Base-by-base conservation (phyloP, 208 protist genomes). In the Leishmania tropica region DNA sequence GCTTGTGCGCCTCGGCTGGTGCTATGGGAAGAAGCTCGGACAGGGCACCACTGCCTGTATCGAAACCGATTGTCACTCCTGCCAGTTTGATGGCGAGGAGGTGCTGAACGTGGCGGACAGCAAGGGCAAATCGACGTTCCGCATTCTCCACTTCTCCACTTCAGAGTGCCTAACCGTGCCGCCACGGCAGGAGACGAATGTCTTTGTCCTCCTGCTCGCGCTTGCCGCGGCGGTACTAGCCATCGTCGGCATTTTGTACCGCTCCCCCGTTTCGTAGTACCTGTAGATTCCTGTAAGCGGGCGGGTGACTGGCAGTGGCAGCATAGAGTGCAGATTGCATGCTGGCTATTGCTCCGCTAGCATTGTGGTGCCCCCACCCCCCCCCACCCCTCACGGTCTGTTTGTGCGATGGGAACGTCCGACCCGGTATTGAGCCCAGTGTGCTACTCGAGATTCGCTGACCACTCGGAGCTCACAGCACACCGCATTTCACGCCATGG, bases 71-170 rank as follows among this genome's bases (percentile, higher is more conserved):
- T 75, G 70, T 42, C 54, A 83, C 71, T 68, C 79, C 67, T 85
- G 82, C 79, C 87, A 95, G 80, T 93, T 89, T 48, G 91, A 95
- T 58, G 91, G 91, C 37, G 89, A 95, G 70, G 81, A 85, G 54
- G 64, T 85, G 5, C 76, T 60, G 0, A 35, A 79, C 56, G 60
- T 79, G n/a, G 53, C 31, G 10, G 77, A 56, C 2, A 58, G 62
- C 1, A 40, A 10, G 8, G 81, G 81, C 0, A 62, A 42, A 54
- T 53, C 37, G 3, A 79, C 35, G 15, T 48, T 85, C 37, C 51
- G 51, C 31, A 78, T 85, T 13, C 60, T 31, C 21, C 72, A 68
- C 81, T 85, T 67, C 24, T 40, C 77, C 7, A 24, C 40, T 31
- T 78, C 76, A 42, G 70, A 85, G 24, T 85, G 81, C 21, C 72